phyloP scores from a whole-genome alignment of 768 basidiomycete species.

The Leccinum rimulosum region DNA sequence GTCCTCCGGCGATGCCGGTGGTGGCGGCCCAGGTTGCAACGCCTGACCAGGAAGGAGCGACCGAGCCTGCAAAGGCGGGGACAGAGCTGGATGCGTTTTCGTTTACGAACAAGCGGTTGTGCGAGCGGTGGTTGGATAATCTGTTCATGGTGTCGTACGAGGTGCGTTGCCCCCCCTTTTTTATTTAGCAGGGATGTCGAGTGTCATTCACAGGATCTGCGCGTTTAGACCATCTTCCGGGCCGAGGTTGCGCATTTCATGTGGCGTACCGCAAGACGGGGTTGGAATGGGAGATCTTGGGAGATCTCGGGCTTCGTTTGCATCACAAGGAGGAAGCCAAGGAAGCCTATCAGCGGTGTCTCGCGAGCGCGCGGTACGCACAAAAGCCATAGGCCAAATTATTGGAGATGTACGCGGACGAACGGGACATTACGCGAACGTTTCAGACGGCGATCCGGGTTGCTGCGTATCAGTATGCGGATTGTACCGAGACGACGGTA shows the following conservation, averaged over 20 bases:
- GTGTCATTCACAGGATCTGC: constrained; percentile 58
- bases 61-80: constrained; percentile 16
- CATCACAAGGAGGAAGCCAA: constrained; percentile 99
- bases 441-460: constrained; percentile 92
- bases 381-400: constrained; percentile 92
- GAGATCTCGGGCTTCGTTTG: constrained; percentile 88
- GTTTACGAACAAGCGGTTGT: constrained; percentile 94
- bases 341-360: constrained; percentile 93
- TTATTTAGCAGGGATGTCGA: neutral
- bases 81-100: constrained; percentile 66
- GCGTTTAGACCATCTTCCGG: constrained; percentile 98
- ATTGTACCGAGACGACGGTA: constrained; percentile 87
- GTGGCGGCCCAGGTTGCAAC: constrained; percentile 36
- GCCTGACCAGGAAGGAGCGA: constrained; percentile 23
- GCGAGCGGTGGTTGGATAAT: constrained; percentile 97
- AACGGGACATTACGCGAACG: constrained; percentile 87
- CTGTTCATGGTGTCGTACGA: constrained; percentile 98
- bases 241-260: constrained; percentile 98
- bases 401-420: constrained; percentile 95
- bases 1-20: constrained; percentile 27
- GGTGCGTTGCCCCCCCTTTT: constrained; percentile 41
- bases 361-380: constrained; percentile 83
- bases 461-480: constrained; percentile 88
- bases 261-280: constrained; percentile 97
- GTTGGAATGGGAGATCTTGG: constrained; percentile 97